Evolutionary conservation across 306 rosid species (phyloP).

Genomic region (Quercus wislizeni): DNA sequence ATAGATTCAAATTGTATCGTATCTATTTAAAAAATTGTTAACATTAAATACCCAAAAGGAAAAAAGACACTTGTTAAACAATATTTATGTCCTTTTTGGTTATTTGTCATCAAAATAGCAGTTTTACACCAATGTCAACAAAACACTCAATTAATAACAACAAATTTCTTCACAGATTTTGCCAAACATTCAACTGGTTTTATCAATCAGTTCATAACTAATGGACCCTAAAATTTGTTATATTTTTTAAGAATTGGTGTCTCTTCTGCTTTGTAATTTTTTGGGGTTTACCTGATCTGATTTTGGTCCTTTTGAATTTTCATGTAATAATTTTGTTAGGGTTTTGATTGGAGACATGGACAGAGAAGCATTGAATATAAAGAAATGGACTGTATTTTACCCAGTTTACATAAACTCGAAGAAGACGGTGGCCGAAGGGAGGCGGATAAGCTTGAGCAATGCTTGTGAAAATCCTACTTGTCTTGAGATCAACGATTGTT

Average conservation of each 20-base stretch:
- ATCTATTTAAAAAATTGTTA: too few relatives aligned
- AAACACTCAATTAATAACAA: too few relatives aligned
- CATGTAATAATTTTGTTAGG: constrained; percentile 1
- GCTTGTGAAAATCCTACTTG: constrained; percentile 88
- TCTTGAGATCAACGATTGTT: constrained; percentile 82
- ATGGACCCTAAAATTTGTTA: too few relatives aligned
- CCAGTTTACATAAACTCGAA: constrained; percentile 85
- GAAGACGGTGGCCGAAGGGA: constrained; percentile 84
- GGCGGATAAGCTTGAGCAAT: constrained; percentile 59
- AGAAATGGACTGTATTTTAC: constrained; percentile 77
- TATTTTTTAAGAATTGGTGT: background rate
- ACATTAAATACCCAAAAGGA: too few relatives aligned
- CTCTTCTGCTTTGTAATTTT: background rate
- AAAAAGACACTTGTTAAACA: too few relatives aligned
- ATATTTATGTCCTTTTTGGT: too few relatives aligned
- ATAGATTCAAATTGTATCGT: too few relatives aligned
- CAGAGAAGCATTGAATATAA: constrained; percentile 46
- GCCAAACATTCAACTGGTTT: too few relatives aligned
- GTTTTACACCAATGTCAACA: too few relatives aligned
- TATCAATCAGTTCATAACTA: too few relatives aligned
- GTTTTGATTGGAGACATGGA: constrained; percentile 47
- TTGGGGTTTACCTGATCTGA: background rate
- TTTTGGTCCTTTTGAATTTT: background rate
- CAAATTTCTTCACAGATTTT: too few relatives aligned
- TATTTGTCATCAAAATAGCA: too few relatives aligned